A percentile compares a stretch with the other conserved stretches of the same genome.
phyloP scores from a whole-genome alignment of 2,329 filamentous ascomycete species.

The Helminthosporium solani region DNA sequence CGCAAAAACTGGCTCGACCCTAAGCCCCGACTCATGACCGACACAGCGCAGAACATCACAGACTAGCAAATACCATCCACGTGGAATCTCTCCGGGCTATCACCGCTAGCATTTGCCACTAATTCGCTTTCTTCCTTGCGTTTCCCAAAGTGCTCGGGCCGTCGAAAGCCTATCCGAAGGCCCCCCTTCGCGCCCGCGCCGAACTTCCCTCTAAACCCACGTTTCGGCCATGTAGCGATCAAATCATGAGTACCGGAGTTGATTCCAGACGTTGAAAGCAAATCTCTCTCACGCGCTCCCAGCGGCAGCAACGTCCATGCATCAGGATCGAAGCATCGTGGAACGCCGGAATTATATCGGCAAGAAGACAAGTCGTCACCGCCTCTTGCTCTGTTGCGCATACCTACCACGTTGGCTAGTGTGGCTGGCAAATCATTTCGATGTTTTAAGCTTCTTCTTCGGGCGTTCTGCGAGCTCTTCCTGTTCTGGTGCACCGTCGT shows the following conservation, averaged over 20 bases:
- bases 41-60: conserved; percentile 10
- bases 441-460: conserved; percentile 64
- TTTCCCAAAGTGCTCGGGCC: conserved; percentile 19
- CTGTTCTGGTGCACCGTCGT: conserved; percentile 52
- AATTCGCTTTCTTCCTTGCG: conserved; percentile 24
- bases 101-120: conserved; percentile 31
- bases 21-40: conserved; percentile 28
- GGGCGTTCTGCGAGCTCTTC: conserved; percentile 57
- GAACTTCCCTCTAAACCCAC: conserved; percentile 11
- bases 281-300: conserved; percentile 1
- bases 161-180: conserved; percentile 16
- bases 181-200: conserved; percentile 8
- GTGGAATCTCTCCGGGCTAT: conserved; percentile 21
- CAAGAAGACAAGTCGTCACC: conserved; percentile 15
- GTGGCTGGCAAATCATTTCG: conserved; percentile 25
- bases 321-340: conserved; percentile 20
- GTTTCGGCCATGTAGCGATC: conserved; percentile 14
- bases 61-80: conserved; percentile 13
- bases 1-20: not conserved
- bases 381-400: too few relatives aligned
- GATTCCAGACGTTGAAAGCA: conserved; percentile 14
- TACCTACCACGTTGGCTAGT: conserved; percentile 3
- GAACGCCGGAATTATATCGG: conserved; percentile 18
- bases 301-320: conserved; percentile 21
- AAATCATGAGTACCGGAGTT: conserved; percentile 20